Evolutionary conservation across 2,329 filamentous ascomycete genomes (phyloP).

Genomic region (Phaeosphaeriaceae sp.): DNA sequence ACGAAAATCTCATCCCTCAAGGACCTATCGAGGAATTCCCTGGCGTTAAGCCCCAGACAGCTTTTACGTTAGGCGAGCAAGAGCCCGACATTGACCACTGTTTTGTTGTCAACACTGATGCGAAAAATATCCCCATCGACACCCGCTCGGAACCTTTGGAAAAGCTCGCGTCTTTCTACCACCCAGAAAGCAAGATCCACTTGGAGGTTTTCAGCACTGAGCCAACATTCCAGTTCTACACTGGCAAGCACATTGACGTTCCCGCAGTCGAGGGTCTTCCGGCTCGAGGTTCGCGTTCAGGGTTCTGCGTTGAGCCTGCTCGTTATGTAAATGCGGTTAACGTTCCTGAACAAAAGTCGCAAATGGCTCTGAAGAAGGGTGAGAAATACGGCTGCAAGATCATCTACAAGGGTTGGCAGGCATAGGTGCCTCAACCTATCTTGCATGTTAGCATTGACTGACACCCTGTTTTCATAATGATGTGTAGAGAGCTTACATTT

Average conservation of each 20-base stretch:
- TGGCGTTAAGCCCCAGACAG: constrained; percentile 67
- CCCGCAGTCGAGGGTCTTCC: constrained; percentile 66
- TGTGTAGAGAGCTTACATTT: too few relatives aligned
- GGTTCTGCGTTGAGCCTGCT: constrained; percentile 91
- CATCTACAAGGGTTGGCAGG: constrained; percentile 86
- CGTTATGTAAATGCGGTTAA: constrained; percentile 91
- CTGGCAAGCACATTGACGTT: constrained; percentile 82
- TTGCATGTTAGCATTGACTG: too few relatives aligned
- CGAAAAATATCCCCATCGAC: constrained; percentile 58
- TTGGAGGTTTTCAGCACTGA: constrained; percentile 90
- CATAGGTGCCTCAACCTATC: constrained; percentile 14
- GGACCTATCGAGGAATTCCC: constrained; percentile 69
- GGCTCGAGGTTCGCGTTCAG: constrained; percentile 71
- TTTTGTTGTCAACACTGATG: constrained; percentile 76
- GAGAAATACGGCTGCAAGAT: constrained; percentile 80
- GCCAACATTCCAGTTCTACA: constrained; percentile 97
- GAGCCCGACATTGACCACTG: constrained; percentile 87
- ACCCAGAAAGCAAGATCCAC: constrained; percentile 76
- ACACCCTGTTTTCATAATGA: too few relatives aligned
- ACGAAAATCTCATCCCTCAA: constrained; percentile 75
- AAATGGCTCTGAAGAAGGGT: constrained; percentile 83
- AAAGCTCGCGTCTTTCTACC: constrained; percentile 73
- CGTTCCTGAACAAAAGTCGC: constrained; percentile 76
- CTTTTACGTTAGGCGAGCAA: constrained; percentile 74
- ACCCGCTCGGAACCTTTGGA: constrained; percentile 64